Percentiles rank a stretch among this genome's conserved stretches.
Conservation (phyloP, 768 basidiomycete species). For the Phaffia tasmanica region DNA sequence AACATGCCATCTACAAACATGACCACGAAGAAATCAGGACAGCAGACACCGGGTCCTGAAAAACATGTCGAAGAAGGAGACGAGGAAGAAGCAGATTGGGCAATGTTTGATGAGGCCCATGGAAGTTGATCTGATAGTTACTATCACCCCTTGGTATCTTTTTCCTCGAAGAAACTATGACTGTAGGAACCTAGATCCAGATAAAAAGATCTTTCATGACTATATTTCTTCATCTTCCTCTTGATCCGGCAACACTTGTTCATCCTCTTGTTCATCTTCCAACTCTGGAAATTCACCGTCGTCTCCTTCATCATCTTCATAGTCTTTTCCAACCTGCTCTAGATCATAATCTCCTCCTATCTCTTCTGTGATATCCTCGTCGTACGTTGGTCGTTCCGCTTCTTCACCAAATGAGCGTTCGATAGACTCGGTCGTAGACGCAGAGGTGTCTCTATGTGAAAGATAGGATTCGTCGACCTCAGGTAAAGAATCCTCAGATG, state of each 20-base stretch:
- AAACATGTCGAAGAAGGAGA: background rate
- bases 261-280: background rate
- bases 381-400: background rate
- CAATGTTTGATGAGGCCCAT: constrained; percentile 6
- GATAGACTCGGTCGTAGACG: background rate
- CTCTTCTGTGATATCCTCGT: constrained; percentile 3
- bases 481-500: background rate
- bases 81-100: constrained; percentile 3
- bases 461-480: no score
- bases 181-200: no score
- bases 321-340: background rate
- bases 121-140: background rate
- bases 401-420: background rate
- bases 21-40: background rate
- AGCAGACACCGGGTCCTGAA: background rate
- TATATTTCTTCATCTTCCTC: background rate
- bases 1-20: background rate
- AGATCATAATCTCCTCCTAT: constrained; percentile 15
- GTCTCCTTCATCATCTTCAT: constrained; percentile 16
- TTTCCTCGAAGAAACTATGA: no score
- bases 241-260: background rate
- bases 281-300: constrained; percentile 2
- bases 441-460: no score
- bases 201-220: no score
- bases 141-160: no score